Conservation (phyloP, 805 yeast genomes). For the Tetrapisispora namnaoensis region DNA sequence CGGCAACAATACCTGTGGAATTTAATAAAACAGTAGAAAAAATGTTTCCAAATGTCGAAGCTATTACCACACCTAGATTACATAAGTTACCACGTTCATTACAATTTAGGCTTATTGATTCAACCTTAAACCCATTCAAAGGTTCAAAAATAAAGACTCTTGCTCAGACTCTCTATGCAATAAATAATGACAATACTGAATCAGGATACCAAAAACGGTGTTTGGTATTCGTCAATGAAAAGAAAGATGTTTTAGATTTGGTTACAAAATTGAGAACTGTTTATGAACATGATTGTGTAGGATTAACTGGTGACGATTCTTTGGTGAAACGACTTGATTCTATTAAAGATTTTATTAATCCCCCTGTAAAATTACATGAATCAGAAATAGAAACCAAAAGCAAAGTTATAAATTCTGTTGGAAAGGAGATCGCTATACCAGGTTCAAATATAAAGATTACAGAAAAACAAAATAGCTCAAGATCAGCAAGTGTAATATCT, state of each 20-base stretch:
- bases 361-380: slow-evolving; percentile 33
- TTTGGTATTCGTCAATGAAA: slow-evolving; percentile 75
- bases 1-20: slow-evolving; percentile 82
- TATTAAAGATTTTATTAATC: slow-evolving; percentile 53
- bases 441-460: slow-evolving; percentile 29
- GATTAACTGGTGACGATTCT: slow-evolving; percentile 56
- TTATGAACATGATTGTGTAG: slow-evolving; percentile 50
- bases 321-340: slow-evolving; percentile 49
- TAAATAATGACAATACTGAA: slow-evolving; percentile 76
- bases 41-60: slow-evolving; percentile 53
- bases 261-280: slow-evolving; percentile 42
- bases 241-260: slow-evolving; percentile 49
- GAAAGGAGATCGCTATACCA: slow-evolving; percentile 15
- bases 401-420: background rate
- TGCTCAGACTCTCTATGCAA: slow-evolving; percentile 82
- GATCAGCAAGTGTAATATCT: background rate
- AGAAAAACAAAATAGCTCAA: background rate
- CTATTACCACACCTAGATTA: slow-evolving; percentile 68
- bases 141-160: slow-evolving; percentile 78
- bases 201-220: slow-evolving; percentile 66
- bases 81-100: slow-evolving; percentile 77
- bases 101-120: slow-evolving; percentile 66
- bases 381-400: background rate
- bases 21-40: slow-evolving; percentile 53
- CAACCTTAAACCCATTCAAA: slow-evolving; percentile 66